phyloP scores from a whole-genome alignment of 495 filamentous ascomycete species.

The Talaromyces borbonicus region DNA sequence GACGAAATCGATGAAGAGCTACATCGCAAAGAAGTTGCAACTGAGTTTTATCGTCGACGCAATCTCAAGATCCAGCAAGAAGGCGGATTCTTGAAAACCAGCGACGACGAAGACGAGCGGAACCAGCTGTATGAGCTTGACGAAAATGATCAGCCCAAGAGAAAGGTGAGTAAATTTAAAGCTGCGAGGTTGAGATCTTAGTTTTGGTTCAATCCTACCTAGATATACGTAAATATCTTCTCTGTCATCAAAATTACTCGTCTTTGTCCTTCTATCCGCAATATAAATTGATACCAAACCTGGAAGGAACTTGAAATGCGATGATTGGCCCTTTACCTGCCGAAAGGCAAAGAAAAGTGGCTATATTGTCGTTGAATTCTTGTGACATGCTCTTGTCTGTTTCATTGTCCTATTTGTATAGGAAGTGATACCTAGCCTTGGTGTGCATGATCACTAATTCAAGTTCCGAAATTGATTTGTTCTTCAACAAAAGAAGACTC shows the following conservation, averaged over 20 bases:
- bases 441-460: constrained; percentile 1
- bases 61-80: constrained; percentile 71
- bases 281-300: too few species aligned
- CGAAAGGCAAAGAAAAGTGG: not conserved
- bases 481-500: constrained; percentile 8
- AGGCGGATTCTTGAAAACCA: constrained; percentile 57
- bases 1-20: constrained; percentile 67
- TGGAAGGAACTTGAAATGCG: not conserved
- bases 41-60: constrained; percentile 69
- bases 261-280: not conserved
- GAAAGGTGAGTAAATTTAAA: constrained; percentile 79
- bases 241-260: not conserved
- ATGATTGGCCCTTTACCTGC: not conserved
- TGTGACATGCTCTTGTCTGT: not conserved
- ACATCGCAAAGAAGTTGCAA: constrained; percentile 64
- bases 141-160: constrained; percentile 50
- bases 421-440: not conserved
- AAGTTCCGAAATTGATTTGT: constrained; percentile 10
- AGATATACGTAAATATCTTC: too few species aligned
- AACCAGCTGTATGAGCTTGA: constrained; percentile 30
- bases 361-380: not conserved
- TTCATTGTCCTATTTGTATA: not conserved
- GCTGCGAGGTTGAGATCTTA: constrained; percentile 57
- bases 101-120: constrained; percentile 44
- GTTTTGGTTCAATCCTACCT: not conserved